Evolutionary conservation across 345 rosid genomes (phyloP).

Genomic region (Heritiera fomes): DNA sequence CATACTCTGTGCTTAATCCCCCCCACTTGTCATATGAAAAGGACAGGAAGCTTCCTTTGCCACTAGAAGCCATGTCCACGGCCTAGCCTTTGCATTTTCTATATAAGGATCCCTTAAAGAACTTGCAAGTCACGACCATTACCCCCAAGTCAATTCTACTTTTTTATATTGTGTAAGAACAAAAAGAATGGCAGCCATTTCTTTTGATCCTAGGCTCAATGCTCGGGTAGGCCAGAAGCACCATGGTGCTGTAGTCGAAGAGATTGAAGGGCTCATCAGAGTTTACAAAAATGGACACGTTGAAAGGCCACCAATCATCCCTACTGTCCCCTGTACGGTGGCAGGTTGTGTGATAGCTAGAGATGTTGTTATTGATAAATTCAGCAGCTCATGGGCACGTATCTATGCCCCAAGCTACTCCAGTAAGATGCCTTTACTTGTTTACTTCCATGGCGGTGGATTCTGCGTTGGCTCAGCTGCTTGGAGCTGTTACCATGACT

Average conservation of each 20-base stretch:
- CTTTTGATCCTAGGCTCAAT: slow-evolving; percentile 34
- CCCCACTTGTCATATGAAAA: slow-evolving; percentile 12
- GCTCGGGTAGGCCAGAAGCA: slow-evolving; percentile 37
- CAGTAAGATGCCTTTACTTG: slow-evolving; percentile 52
- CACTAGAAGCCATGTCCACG: not conserved
- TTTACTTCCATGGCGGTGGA: slow-evolving; percentile 80
- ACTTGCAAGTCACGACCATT: slow-evolving; percentile 5
- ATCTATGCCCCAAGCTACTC: slow-evolving; percentile 44
- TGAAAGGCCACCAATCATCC: slow-evolving; percentile 59
- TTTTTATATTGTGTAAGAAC: not conserved
- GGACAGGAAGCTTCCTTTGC: not conserved
- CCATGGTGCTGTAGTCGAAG: slow-evolving; percentile 51
- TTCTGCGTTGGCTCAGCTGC: slow-evolving; percentile 68
- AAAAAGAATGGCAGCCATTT: slow-evolving; percentile 48
- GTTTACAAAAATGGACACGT: slow-evolving; percentile 68
- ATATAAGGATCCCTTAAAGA: slow-evolving; percentile 2
- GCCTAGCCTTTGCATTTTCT: not conserved
- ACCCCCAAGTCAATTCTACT: slow-evolving; percentile 11
- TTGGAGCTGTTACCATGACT: slow-evolving; percentile 68
- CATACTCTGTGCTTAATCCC: not conserved
- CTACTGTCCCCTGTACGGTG: slow-evolving; percentile 42
- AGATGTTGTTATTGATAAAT: slow-evolving; percentile 49
- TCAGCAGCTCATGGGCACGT: slow-evolving; percentile 52
- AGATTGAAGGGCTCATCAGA: slow-evolving; percentile 63
- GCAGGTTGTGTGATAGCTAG: slow-evolving; percentile 37